Base-by-base conservation (phyloP, 257 asterid genomes). In the Ilex aquifolium region DNA sequence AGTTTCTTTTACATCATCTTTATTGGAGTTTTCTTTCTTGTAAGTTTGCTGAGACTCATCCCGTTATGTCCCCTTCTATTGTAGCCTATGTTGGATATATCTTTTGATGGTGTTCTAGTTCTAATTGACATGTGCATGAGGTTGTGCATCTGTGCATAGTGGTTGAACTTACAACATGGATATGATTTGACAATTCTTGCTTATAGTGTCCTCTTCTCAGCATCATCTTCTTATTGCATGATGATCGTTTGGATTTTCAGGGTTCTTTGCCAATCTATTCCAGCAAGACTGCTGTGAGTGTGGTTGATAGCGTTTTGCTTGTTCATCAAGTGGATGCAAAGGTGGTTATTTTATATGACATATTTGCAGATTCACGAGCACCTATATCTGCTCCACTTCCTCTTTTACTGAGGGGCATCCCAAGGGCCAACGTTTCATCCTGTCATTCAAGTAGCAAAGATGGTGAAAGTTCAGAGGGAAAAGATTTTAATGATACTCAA, bases 351-450 rank as follows among this genome's bases (percentile, higher is more conserved):
- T 65, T 92, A 62, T 92, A 92, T 39, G 99, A 92, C 68, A 58
- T 89, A 42, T 87, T 71, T 77, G 72, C 85, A 56, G 97, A 87
- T 77, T 85, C 90, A 48, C 87, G 76, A 70, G 79, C 79, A 40
- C 97, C 96, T 39, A 72, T 92, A 17, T 92, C 99, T 67, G 97
- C 99, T 72, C 99, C 99, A 3, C 96, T 92, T 73, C 99, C 99
- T 32, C 76, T 92, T 36, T 77, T 85, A 72, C 66, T 92, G 79
- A 85, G 96, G 82, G 90, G 94, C 62, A 72, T 60, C 52, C 73
- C 88, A 39, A 84, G 78, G 69, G 80, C 88, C 65, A 73, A 65
- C 69, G 65, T 59, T 56, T 70, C 81, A 48, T 69, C 82, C 68
- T 69, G 85, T 69, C 91, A 82, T 72, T 59, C 80, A 53, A 62